Evolutionary conservation across 768 basidiomycete genomes (phyloP).

Genomic region (Multifurca ochricompacta): DNA sequence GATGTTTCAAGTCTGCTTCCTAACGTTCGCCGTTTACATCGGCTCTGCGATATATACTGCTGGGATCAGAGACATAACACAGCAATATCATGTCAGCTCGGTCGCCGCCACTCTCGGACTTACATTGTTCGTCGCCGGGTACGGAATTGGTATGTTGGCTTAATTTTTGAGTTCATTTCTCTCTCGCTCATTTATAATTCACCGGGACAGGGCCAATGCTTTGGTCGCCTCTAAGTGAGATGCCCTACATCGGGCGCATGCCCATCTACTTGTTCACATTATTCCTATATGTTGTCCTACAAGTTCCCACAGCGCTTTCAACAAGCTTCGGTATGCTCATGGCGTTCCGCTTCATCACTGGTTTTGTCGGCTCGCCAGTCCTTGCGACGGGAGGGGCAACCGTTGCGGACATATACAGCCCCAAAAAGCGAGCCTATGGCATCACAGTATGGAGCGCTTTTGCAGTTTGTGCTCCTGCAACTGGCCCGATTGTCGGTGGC

Average conservation of each 20-base stretch:
- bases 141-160: conserved; percentile 19
- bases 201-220: conserved; percentile 20
- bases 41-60: conserved; percentile 30
- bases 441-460: conserved; percentile 26
- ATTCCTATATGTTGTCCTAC: conserved; percentile 28
- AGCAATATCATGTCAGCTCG: conserved; percentile 24
- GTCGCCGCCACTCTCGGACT: conserved; percentile 28
- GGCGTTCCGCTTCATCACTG: conserved; percentile 32
- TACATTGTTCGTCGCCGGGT: conserved; percentile 25
- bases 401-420: conserved; percentile 24
- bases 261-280: conserved; percentile 30
- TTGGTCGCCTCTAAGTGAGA: conserved; percentile 29
- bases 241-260: conserved; percentile 30
- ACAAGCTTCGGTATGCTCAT: conserved; percentile 28
- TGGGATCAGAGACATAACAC: conserved; percentile 23
- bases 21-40: conserved; percentile 32
- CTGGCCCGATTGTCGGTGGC: conserved; percentile 30
- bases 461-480: conserved; percentile 26
- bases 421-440: conserved; percentile 23
- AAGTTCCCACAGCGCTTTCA: conserved; percentile 30
- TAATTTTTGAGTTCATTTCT: neutral
- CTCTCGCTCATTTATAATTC: conserved; percentile 20
- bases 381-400: conserved; percentile 30
- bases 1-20: conserved; percentile 27
- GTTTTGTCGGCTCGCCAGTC: conserved; percentile 30